Base-by-base conservation (phyloP, 2,329 filamentous ascomycete species). In the Rhynchosporium secalis region DNA sequence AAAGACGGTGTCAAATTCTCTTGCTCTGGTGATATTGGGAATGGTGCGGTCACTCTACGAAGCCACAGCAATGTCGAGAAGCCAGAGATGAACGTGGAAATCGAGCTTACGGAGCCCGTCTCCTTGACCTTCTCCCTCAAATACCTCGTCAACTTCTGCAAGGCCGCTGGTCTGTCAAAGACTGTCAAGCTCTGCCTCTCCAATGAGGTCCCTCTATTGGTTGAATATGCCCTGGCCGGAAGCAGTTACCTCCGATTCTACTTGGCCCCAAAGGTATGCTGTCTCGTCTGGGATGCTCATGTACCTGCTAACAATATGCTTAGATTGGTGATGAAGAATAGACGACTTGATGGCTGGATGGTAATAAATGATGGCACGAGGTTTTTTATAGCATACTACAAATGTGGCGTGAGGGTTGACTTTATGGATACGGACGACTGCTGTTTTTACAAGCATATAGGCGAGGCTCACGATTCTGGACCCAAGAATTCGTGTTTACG, bases 131-230 rank as follows among this genome's bases (percentile, higher is more conserved):
- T 99, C 82, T 98, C 95, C 40, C 89, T 99, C 73, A 99, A 99
- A 82, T 99, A 99, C 80, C 88, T 99, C 3, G 91, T 96, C 83
- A 98, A 98, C 85, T 99, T 99, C 82, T 98, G 95, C 90, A 99
- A 99, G 82, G 96, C 96, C 40, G 90, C 92, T 67, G 88, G 86
- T 58, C 82, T 99, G 65, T 94, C 93, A 45, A 81, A 78, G 70
- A 83, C 85, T 69, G 96, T 99, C 78, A 95, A 90, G 80, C 88
- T 99, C 71, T 96, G 90, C 79, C 84, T 99, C 70, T 98, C 94
- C 58, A 93, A 92, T 78, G 95, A 99, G 79, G 94, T 99, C 57
- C 95, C 95, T 33, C 86, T 99, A 69, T 82, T 98, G 71, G 95
- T 99, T 49, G 95, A 99, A 81, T 99, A 98, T 78, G 82, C 80